Conservation (phyloP, 257 asterid species). For the Cynanchum wilfordii region DNA sequence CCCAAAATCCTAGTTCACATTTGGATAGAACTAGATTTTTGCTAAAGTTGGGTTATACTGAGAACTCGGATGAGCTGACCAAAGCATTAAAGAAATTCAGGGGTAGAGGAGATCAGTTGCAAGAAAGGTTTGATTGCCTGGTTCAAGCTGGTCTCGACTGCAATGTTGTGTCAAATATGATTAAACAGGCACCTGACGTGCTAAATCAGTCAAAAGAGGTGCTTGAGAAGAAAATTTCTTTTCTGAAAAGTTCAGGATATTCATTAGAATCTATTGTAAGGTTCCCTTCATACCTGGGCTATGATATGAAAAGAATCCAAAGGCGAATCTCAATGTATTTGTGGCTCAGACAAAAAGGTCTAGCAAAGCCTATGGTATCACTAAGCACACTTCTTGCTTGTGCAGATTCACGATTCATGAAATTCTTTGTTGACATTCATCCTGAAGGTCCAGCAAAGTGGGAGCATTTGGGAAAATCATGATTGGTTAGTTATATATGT, state of each 20-base stretch:
- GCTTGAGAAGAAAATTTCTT: conserved; percentile 55
- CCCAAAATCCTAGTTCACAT: conserved; percentile 48
- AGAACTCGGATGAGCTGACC: conserved; percentile 82
- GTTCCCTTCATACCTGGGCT: conserved; percentile 74
- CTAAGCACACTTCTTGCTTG: conserved; percentile 73
- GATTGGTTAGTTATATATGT: conserved; percentile 21
- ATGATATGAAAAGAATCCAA: conserved; percentile 62
- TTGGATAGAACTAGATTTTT: conserved; percentile 58
- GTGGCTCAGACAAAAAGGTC: conserved; percentile 76
- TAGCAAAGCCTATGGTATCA: conserved; percentile 62
- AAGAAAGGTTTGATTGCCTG: conserved; percentile 83
- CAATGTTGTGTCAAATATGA: conserved; percentile 56
- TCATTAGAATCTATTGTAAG: conserved; percentile 59
- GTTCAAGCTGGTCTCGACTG: conserved; percentile 74
- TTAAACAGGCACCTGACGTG: conserved; percentile 60
- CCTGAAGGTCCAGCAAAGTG: conserved; percentile 78
- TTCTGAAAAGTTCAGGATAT: conserved; percentile 57
- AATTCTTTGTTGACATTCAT: conserved; percentile 64
- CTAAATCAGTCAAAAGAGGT: conserved; percentile 67
- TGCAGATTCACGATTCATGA: conserved; percentile 58
- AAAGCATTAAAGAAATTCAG: conserved; percentile 70
- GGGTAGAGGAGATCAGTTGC: conserved; percentile 91
- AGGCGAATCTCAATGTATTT: conserved; percentile 65
- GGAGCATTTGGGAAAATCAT: conserved; percentile 44
- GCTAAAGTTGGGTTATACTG: conserved; percentile 59